Base-by-base conservation (phyloP, 1,284 basidiomycete species). In the Ustilago xerochloae region DNA sequence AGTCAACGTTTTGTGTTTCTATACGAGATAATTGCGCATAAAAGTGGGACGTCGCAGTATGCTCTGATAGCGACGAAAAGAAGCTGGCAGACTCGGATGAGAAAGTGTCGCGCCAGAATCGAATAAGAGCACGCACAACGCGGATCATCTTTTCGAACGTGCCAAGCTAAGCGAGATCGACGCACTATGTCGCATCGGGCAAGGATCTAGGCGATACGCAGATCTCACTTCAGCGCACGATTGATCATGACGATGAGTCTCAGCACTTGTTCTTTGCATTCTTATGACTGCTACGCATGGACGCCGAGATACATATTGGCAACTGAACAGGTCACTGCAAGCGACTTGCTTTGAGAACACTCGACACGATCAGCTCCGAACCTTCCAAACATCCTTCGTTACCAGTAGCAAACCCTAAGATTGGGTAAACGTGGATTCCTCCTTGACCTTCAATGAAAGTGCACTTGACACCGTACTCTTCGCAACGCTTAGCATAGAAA, bases 381-480 rank as follows among this genome's bases (percentile, higher is more conserved):
- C 36, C 51, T 13, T 53, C 38, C 16, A 29, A 8, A 28, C 35
- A 41, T 6, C 51, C 36, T 5, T 20, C 15, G 30, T 53, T 38
- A 26, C 38, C 16, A 5, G 24, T 28, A 2, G 30, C 6, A 28
- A 29, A 53, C 6, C 24, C 51, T 38, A 53, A 53, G 12, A 53
- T 38, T 9, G 51, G 36, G 30, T 53, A 53, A 7, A 38, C 35
- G 24, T 53, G 51, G 7, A 53, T 29, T 10, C 51, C 51, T 13
- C 51, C 51, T n/a, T 2, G 8, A 8, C 51, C 51, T 41, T 53
- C 36, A 16, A 53, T 53, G 26, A 53, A 53, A 29, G 51, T 41
- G 38, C 51, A 53, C 6, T 16, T 30, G 35, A 53, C 38, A 7
- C 18, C 16, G 6, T 39, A 13, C n/a, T 53, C 20, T 24, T 53